These are phyloP conservation scores for Globisporangium orthogonon DNA, from an alignment of 352 stramenopile species.

Conservation along the genomic window DNA sequence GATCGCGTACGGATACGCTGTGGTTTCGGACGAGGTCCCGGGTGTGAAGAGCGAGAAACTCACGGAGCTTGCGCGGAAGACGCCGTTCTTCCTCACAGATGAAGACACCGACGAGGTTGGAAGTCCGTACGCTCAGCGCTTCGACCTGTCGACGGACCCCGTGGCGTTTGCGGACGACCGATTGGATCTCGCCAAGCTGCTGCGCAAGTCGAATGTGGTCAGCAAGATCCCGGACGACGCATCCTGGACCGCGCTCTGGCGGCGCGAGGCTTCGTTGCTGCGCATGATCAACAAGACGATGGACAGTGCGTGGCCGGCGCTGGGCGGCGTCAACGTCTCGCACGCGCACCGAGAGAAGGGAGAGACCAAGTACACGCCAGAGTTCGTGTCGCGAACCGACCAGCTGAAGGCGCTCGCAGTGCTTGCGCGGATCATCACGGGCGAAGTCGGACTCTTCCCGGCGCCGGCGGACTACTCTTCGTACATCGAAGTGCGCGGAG, in stretches of 20 bases:
- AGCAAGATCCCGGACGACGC: constrained; percentile 46
- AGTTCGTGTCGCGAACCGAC: constrained; percentile 24
- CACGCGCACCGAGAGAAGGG: constrained; percentile 34
- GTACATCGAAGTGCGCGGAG: constrained; percentile 38
- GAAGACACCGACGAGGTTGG: constrained; percentile 31
- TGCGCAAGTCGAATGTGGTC: constrained; percentile 25
- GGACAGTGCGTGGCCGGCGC: constrained; percentile 26
- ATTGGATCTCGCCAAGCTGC: constrained; percentile 35
- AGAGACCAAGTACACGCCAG: constrained; percentile 26
- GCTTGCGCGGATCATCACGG: constrained; percentile 34
- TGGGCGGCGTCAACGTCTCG: constrained; percentile 57
- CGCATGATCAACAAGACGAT: constrained; percentile 34
- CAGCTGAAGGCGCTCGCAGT: constrained; percentile 33
- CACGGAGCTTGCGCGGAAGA: constrained; percentile 27
- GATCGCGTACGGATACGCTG: constrained; percentile 82
- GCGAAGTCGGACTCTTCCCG: constrained; percentile 48
- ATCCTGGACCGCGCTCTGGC: constrained; percentile 47
- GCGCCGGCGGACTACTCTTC: constrained; percentile 34
- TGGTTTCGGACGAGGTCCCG: constrained; percentile 34
- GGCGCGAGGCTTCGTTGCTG: constrained; percentile 35
- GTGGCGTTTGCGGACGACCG: constrained; percentile 53
- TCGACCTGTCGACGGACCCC: constrained; percentile 51
- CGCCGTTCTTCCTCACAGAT: constrained; percentile 62
- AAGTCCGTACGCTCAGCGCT: constrained; percentile 49
- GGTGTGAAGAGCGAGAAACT: constrained; percentile 35